Percentiles rank a stretch among this genome's conserved stretches.
Evolutionary conservation across 148 eudicot species (phyloP).

Genomic region (Polygonum aviculare): DNA sequence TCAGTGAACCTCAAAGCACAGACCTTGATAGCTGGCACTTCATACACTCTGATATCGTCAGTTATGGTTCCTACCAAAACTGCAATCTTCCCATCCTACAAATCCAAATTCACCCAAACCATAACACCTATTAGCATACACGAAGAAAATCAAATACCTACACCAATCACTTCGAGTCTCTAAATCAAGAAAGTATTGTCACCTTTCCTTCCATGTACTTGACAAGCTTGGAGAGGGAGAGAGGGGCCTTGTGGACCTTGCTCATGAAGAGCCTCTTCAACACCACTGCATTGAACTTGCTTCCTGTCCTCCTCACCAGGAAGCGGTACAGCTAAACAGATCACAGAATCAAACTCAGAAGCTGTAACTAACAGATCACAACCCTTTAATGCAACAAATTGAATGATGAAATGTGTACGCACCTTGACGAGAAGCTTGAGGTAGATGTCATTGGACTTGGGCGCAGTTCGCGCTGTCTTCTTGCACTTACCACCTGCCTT

Average conservation of each 20-base stretch:
- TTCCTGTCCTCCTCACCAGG: conserved; percentile 80
- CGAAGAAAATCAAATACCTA: too few species aligned
- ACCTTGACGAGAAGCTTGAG: conserved; percentile 65
- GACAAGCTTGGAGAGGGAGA: conserved; percentile 66
- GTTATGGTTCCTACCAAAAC: conserved; percentile 75
- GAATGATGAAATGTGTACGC: neutral
- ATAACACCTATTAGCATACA: neutral
- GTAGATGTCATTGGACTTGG: conserved; percentile 54
- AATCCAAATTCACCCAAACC: neutral
- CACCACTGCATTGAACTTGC: conserved; percentile 77
- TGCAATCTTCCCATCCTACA: conserved; percentile 63
- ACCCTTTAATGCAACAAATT: neutral
- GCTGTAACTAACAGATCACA: neutral
- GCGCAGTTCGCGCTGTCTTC: conserved; percentile 54
- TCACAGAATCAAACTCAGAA: neutral
- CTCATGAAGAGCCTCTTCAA: conserved; percentile 89
- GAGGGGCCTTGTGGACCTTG: conserved; percentile 74
- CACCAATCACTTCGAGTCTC: neutral
- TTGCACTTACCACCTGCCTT: conserved; percentile 61
- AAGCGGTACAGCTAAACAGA: conserved; percentile 65
- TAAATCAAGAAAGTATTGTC: neutral
- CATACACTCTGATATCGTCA: conserved; percentile 57
- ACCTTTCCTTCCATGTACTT: conserved; percentile 77
- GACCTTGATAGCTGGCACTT: conserved; percentile 67
- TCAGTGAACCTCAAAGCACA: conserved; percentile 83